These are phyloP conservation scores for Curvularia sp. DNA, from an alignment of 2,329 filamentous ascomycete species.

Conservation along the genomic window DNA sequence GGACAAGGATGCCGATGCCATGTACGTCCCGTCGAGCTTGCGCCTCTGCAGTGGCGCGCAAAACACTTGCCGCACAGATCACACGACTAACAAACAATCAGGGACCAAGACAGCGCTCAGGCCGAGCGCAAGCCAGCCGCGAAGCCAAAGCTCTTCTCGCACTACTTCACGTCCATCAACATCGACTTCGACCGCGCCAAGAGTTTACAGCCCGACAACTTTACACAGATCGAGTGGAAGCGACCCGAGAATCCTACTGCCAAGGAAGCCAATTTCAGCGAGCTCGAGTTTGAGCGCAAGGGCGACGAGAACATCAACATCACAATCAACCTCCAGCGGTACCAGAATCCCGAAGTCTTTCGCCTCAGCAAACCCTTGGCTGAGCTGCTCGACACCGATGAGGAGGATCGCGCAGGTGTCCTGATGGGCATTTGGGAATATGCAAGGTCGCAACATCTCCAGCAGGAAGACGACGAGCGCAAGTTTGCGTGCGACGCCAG, in stretches of 20 bases:
- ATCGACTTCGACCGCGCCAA: conserved; percentile 65
- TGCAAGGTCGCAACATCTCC: conserved; percentile 80
- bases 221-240: conserved; percentile 80
- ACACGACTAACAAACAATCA: conserved; percentile 14
- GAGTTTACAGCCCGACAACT: conserved; percentile 70
- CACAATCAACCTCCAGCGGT: conserved; percentile 82
- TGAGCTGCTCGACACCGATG: conserved; percentile 82
- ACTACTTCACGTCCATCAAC: conserved; percentile 82
- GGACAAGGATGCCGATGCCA: conserved; percentile 58
- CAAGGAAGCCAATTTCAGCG: conserved; percentile 81
- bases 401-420: conserved; percentile 86
- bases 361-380: conserved; percentile 78
- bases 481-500: conserved; percentile 89
- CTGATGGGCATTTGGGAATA: conserved; percentile 97
- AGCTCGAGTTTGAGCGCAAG: conserved; percentile 87
- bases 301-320: conserved; percentile 93
- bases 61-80: background rate
- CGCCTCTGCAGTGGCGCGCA: background rate
- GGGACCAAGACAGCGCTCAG: conserved; percentile 63
- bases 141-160: conserved; percentile 67
- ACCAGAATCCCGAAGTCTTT: conserved; percentile 86
- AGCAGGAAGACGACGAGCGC: conserved; percentile 94
- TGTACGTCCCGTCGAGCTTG: conserved; percentile 45
- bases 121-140: conserved; percentile 40
- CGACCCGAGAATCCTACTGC: conserved; percentile 73